A percentile compares a stretch with the other conserved stretches of the same genome.
phyloP scores from a whole-genome alignment of 1,139 yeast species.

The Pichia sp. region DNA sequence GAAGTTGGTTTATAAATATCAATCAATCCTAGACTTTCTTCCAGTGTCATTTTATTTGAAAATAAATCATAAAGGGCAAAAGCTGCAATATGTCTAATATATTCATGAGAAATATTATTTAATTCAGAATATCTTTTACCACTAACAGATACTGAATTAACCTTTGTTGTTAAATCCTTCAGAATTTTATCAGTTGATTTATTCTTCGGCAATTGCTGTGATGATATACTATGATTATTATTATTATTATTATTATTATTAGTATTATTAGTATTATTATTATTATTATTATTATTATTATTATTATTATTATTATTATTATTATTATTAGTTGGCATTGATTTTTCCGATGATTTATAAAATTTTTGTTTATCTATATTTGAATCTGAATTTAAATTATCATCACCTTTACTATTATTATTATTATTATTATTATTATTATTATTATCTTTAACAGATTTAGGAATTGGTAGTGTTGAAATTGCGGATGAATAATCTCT shows the following conservation, averaged over 20 bases:
- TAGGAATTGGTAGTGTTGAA: constrained; percentile 33
- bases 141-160: not conserved
- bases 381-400: no score
- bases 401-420: no score
- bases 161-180: not conserved
- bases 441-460: constrained; percentile 27
- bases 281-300: no score
- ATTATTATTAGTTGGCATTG: no score
- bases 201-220: no score
- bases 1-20: constrained; percentile 52
- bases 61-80: constrained; percentile 48
- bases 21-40: constrained; percentile 48
- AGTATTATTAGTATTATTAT: no score
- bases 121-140: constrained; percentile 67
- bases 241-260: not conserved
- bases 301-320: not conserved
- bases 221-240: no score
- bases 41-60: constrained; percentile 32
- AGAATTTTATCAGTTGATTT: not conserved
- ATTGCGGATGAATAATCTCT: constrained; percentile 29
- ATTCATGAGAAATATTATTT: constrained; percentile 50
- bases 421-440: no score
- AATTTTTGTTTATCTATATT: no score
- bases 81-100: constrained; percentile 63
- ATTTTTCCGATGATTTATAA: no score